phyloP scores from a whole-genome alignment of 805 yeast genomes.

The Ogataea parapolymorpha region DNA sequence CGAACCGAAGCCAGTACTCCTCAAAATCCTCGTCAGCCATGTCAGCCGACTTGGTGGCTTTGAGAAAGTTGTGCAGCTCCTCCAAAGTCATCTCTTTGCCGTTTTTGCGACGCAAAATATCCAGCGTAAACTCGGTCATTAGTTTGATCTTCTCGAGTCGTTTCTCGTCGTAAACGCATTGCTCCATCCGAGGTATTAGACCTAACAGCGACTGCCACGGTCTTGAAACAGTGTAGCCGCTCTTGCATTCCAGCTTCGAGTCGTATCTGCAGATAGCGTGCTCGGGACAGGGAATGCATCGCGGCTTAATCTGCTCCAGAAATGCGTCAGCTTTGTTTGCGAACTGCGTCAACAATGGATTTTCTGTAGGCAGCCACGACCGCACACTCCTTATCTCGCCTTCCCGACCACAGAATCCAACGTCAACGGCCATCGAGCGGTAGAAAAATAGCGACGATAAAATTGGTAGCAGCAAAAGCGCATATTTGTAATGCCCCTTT shows the following conservation, averaged over 20 bases:
- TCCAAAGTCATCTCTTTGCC: conserved; percentile 62
- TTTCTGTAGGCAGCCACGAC: conserved; percentile 19
- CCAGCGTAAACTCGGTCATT: conserved; percentile 64
- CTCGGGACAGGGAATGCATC: conserved; percentile 75
- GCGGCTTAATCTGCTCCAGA: conserved; percentile 37
- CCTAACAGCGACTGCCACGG: conserved; percentile 58
- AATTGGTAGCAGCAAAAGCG: neutral
- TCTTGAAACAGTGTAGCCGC: conserved; percentile 51
- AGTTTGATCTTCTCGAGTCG: conserved; percentile 64
- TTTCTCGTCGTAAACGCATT: conserved; percentile 71
- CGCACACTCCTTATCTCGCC: conserved; percentile 25
- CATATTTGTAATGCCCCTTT: neutral
- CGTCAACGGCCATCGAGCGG: conserved; percentile 54
- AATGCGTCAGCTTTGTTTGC: conserved; percentile 31
- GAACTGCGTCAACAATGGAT: conserved; percentile 2
- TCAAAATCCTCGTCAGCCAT: conserved; percentile 64
- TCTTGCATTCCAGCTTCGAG: conserved; percentile 63
- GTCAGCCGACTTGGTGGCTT: conserved; percentile 51
- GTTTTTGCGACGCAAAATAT: conserved; percentile 61
- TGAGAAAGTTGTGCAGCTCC: conserved; percentile 59
- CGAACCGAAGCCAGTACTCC: conserved; percentile 68
- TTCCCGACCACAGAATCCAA: conserved; percentile 76
- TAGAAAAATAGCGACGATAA: conserved; percentile 44
- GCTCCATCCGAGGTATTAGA: conserved; percentile 55
- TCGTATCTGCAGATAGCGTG: conserved; percentile 71